Evolutionary conservation across 2,329 filamentous ascomycete species (phyloP), one percentile per base, ranked within the genome.

Genomic region (Fusarium goolgardi): DNA sequence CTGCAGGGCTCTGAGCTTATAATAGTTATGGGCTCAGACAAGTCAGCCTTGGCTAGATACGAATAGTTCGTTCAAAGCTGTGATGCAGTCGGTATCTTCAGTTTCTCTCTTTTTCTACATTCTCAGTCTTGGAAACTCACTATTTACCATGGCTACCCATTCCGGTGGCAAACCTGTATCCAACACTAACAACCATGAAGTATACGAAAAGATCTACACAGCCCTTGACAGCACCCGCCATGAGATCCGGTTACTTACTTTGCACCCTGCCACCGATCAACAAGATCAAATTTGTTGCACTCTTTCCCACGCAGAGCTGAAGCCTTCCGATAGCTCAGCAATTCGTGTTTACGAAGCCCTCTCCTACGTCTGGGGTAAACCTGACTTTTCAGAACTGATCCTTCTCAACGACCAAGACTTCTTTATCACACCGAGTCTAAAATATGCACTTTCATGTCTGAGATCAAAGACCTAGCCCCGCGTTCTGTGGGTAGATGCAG

Each of bases 281-380:
- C 6, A 54, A 5, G 18, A 11, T 16, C 5, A 4, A 15, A 29
- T 68, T 1, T 6, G 2, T 20, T 68, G 47, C 9, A 45, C 47
- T 1, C 31, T 69, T 1, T 58, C 60, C 1, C 45, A 65, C 8
- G 20, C 35, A 2, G 18, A 29, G 1, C 39, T 69, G 2, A 18
- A 23, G 1, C 5, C 32, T 0, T 9, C 5, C 6, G 3, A 21
- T 1, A 12, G 2, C 2, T 15, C 40, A 12, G n/a, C 7, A 3
- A 18, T 6, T 16, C 55, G 57, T 2, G 3, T 4, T 10, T 70
- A 70, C 23, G 67, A 70, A 18, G 67, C 63, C 0, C 37, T 70
- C 1, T 70, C 67, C 1, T 70, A 70, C 16, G 67, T 68, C 1
- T 70, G 67, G 67, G 67, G 67, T 0, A 45, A 57, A 1, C 59